Evolutionary conservation across 2,329 filamentous ascomycete genomes (phyloP), one percentile per base, ranked within the genome.

Genomic region (Ophiocordyceps unilateralis): DNA sequence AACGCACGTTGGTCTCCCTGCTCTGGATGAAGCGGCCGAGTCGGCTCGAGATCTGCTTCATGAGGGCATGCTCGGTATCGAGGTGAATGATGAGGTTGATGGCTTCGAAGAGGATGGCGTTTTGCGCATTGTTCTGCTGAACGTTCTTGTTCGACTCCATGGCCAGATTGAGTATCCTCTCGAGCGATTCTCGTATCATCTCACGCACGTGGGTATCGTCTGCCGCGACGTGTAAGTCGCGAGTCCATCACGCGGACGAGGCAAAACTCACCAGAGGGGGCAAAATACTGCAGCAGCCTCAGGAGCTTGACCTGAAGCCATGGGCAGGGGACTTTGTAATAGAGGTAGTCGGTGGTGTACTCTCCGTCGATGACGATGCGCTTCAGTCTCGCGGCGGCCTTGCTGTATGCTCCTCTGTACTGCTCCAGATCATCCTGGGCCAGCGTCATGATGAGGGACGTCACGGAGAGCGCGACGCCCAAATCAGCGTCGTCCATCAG

Each of bases 261-360:
- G 1, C 11, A 17, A 15, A 22, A 48, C 71, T 49, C 69, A 88
- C 84, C 81, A 58, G 91, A 93, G 39, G 91, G 89, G 22, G 88
- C 83, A 61, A 94, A 98, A 60, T 96, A 98, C 62, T 98, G 91
- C 49, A 98, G 70, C 47, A 98, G 65, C 48, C 88, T 78, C 50
- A 98, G 64, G 17, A 98, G 72, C 65, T 98, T 98, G 55, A 96
- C 83, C 63, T 96, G 88, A 45, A 98, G 79, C 91, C 91, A 98
- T 3, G 91, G 91, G 57, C 91, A 98, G 1, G 91, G 91, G n/a
- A 98, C 91, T 56, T 95, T 95, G 70, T 98, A 98, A 67, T 98
- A 98, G 22, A 95, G 75, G 58, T 98, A 98, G 58, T 96, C 91
- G 44, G 78, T 74, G 1, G 85, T 76, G 55, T 85, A 91, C 52